Percentiles rank a stretch among this genome's conserved stretches.
These are phyloP conservation scores for Pontederia crassipes DNA, from an alignment of 176 grass and related monocot species.

Conservation along the genomic window DNA sequence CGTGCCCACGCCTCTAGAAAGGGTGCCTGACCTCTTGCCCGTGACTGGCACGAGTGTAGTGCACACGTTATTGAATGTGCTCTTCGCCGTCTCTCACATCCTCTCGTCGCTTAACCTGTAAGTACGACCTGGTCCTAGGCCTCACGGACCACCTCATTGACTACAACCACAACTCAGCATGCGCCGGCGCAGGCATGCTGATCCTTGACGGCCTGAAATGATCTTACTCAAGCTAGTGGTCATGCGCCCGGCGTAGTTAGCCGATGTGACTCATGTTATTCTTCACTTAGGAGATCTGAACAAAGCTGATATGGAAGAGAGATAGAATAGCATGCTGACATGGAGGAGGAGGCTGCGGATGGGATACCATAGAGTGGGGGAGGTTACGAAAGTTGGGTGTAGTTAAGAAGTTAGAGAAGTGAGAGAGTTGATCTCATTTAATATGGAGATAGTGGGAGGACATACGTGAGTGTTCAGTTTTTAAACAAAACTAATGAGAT, in stretches of 20 bases:
- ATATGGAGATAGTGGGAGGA: too few species aligned
- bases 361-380: too few species aligned
- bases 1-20: slow-evolving; percentile 4
- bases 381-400: too few species aligned
- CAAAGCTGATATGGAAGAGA: too few species aligned
- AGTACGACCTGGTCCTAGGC: slow-evolving; percentile 53
- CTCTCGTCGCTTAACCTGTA: slow-evolving; percentile 52
- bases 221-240: slow-evolving; percentile 33
- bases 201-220: slow-evolving; percentile 30
- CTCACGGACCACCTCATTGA: slow-evolving; percentile 77
- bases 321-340: too few species aligned
- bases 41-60: slow-evolving; percentile 21
- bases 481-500: too few species aligned
- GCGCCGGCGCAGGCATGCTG: background rate
- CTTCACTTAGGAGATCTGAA: too few species aligned
- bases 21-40: background rate
- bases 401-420: too few species aligned
- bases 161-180: slow-evolving; percentile 24
- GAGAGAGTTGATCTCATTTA: too few species aligned
- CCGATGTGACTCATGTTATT: too few species aligned
- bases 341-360: too few species aligned
- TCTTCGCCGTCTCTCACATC: slow-evolving; percentile 42
- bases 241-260: slow-evolving; percentile 15
- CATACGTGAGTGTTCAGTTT: too few species aligned
- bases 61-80: slow-evolving; percentile 56